Base-by-base conservation (phyloP, 208 protist species). In the Trypanosoma boissoni region DNA sequence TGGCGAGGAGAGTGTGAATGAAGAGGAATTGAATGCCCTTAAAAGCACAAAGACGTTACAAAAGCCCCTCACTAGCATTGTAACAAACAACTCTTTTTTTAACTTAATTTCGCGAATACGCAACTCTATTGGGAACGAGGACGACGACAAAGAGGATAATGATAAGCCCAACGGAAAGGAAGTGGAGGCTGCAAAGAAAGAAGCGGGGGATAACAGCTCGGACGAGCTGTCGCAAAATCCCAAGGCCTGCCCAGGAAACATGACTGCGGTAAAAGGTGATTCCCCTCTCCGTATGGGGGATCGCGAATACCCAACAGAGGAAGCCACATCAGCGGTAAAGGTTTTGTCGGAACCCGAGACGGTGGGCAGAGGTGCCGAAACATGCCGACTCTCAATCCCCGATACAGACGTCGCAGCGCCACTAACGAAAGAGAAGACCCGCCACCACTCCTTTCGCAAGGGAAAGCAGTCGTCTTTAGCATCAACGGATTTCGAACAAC, bases 1-100 rank as follows among this genome's bases (percentile, higher is more conserved):
- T 14, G 44, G 54, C 23, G 45, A 21, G 41, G 21, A 23, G 26
- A 27, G 39, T 27, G 64, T 64, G 46, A 53, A 32, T 28, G 65
- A 65, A 42, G 53, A 51, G 10, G 71, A 57, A 26, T 63, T 46
- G 29, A 58, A 56, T 45, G 37, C 29, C 4, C 64, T 49, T 49
- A 68, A 51, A 46, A 46, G 31, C 0, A 56, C 45, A 24, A 65
- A 67, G 18, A 2, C 23, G 12, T 20, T 18, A 32, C 3, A 32
- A 24, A 49, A 41, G 20, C 39, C 34, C 34, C 34, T 39, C 34
- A 39, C 20, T 29, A 56, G 58, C 28, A 56, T 56, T 27, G 7
- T 27, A 10, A 0, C 21, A 3, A 56, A 64, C 18, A 18, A 16
- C 7, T 64, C 48, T 14, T 64, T 64, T 27, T 0, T 43, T 36